These are phyloP conservation scores for Dendrobium officinale DNA, from an alignment of 106 monocot species.

Conservation along the genomic window DNA sequence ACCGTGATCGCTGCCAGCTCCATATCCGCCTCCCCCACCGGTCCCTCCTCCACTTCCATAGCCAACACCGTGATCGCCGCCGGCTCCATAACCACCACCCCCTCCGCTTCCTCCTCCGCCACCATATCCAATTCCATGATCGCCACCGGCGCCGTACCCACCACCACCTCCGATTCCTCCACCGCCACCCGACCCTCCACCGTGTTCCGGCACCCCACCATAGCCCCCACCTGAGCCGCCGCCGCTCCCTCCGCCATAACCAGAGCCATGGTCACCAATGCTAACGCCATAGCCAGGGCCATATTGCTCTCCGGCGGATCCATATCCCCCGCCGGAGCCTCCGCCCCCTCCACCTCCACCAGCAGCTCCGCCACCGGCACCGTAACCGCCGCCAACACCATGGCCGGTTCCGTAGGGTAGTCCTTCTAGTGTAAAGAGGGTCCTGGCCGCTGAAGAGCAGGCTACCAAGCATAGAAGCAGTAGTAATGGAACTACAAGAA, in stretches of 20 bases:
- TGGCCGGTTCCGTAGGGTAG: conserved; percentile 8
- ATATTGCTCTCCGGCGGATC: background rate
- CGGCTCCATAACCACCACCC: background rate
- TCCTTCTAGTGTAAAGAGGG: conserved; percentile 11
- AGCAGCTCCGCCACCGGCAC: conserved; percentile 9
- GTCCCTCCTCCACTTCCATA: conserved; percentile 2
- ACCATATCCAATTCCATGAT: background rate
- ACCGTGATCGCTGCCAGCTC: conserved; percentile 1
- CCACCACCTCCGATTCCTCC: conserved; percentile 18
- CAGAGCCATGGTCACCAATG: conserved; percentile 6
- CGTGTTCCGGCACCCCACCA: background rate
- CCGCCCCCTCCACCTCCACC: background rate
- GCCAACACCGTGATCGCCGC: background rate
- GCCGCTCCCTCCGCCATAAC: background rate
- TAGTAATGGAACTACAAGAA: background rate
- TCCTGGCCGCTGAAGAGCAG: conserved; percentile 24
- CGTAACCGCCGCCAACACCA: conserved; percentile 12
- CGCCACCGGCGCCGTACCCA: conserved; percentile 11
- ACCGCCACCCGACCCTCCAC: conserved; percentile 16
- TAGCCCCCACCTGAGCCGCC: conserved; percentile 10
- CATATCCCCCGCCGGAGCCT: background rate
- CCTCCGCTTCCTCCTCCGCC: conserved; percentile 9
- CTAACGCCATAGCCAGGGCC: background rate
- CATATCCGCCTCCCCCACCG: conserved; percentile 6
- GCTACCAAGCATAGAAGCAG: conserved; percentile 14